Evolutionary conservation across 306 rosid species (phyloP).

Genomic region (Aeschynomene evenia): DNA sequence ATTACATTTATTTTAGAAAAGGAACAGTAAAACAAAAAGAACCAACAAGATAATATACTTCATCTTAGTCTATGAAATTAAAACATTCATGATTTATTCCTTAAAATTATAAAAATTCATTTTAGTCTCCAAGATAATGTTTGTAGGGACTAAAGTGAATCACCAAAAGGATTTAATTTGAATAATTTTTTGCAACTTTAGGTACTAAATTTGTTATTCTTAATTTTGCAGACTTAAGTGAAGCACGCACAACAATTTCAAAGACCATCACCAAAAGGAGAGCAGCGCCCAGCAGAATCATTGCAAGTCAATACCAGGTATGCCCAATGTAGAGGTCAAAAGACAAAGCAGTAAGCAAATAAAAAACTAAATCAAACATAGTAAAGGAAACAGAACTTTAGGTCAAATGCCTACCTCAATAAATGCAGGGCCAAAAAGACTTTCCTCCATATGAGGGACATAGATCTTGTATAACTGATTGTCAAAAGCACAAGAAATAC

Average conservation of each 20-base stretch:
- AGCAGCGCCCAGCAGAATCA: neutral
- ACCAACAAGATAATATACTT: no score
- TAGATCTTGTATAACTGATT: constrained; percentile 70
- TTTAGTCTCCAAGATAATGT: no score
- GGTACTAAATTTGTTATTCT: no score
- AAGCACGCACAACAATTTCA: no score
- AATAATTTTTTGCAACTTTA: no score
- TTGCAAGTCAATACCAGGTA: constrained; percentile 3
- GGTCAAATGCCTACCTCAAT: constrained; percentile 65
- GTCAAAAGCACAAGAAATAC: constrained; percentile 45
- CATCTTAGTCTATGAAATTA: no score
- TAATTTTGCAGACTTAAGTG: no score
- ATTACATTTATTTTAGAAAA: constrained; percentile 13
- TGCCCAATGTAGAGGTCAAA: neutral
- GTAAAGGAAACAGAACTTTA: constrained; percentile 20
- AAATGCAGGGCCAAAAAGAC: constrained; percentile 83
- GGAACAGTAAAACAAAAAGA: neutral
- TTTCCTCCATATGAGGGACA: constrained; percentile 66
- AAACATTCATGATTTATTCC: no score
- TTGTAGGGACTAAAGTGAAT: no score
- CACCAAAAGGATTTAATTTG: no score
- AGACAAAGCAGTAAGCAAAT: constrained; percentile 18
- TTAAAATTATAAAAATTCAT: no score
- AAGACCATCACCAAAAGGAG: no score
- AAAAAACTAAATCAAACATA: constrained; percentile 12